phyloP scores from a whole-genome alignment of 805 yeast species.

The Yamadazyma akitaensis region DNA sequence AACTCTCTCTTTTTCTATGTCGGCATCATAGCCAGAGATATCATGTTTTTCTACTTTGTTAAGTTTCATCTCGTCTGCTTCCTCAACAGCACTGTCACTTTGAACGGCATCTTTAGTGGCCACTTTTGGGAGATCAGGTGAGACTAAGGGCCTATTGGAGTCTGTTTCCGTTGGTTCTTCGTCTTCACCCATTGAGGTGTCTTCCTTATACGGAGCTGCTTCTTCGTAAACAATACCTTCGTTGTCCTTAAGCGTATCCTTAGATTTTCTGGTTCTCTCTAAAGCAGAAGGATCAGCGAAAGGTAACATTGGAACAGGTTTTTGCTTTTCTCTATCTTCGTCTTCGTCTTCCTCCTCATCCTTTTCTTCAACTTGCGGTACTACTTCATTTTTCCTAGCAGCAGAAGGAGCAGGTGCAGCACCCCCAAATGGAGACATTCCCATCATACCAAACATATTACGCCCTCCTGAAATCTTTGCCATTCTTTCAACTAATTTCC shows the following conservation, averaged over 20 bases:
- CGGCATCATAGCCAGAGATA: slow-evolving; percentile 61
- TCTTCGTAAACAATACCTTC: not conserved
- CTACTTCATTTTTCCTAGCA: not conserved
- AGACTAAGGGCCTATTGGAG: slow-evolving; percentile 4
- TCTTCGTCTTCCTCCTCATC: slow-evolving; percentile 4
- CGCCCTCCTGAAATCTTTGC: slow-evolving; percentile 91
- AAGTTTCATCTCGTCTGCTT: slow-evolving; percentile 2
- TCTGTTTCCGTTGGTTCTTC: slow-evolving; percentile 10
- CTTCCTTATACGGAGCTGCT: slow-evolving; percentile 2
- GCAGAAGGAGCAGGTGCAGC: slow-evolving; percentile 7
- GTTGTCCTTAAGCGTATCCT: not conserved
- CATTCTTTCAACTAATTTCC: slow-evolving; percentile 85
- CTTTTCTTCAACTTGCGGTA: slow-evolving; percentile 12
- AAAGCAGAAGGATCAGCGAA: slow-evolving; percentile 15
- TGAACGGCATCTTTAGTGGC: slow-evolving; percentile 3
- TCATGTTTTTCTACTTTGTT: not conserved
- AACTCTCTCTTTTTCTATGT: slow-evolving; percentile 41
- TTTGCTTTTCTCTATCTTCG: slow-evolving; percentile 16
- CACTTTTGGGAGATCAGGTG: slow-evolving; percentile 5
- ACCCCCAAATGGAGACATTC: slow-evolving; percentile 42
- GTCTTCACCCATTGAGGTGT: slow-evolving; percentile 14
- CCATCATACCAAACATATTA: slow-evolving; percentile 75
- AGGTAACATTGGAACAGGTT: slow-evolving; percentile 14
- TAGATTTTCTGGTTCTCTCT: slow-evolving; percentile 5
- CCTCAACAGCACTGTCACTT: slow-evolving; percentile 11